Evolutionary conservation across 352 stramenopile species (phyloP).

Genomic region (Globisporangium takayamanum): DNA sequence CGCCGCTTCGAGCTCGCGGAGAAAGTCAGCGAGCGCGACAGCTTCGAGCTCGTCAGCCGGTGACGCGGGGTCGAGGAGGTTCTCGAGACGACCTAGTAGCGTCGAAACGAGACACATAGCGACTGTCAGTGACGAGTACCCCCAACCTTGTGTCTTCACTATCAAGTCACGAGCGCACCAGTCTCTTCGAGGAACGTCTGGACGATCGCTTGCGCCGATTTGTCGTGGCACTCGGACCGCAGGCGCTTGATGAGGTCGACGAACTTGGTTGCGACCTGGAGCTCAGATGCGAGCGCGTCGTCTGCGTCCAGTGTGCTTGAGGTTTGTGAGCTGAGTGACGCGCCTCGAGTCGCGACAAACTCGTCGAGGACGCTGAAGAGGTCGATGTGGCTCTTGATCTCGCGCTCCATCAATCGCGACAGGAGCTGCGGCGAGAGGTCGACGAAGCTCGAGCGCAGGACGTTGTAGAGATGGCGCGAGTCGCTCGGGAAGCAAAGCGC

Average conservation of each 20-base stretch:
- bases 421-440: conserved; percentile 46
- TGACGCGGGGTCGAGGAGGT: conserved; percentile 40
- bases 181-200: conserved; percentile 54
- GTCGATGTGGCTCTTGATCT: conserved; percentile 37
- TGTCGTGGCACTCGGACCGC: conserved; percentile 38
- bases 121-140: neutral
- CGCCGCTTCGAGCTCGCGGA: conserved; percentile 52
- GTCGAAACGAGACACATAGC: neutral
- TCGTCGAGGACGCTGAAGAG: conserved; percentile 45
- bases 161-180: conserved; percentile 4
- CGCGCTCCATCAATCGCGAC: conserved; percentile 59
- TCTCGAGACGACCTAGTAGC: conserved; percentile 24
- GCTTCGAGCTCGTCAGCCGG: conserved; percentile 45
- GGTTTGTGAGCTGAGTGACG: conserved; percentile 10
- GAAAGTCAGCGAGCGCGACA: conserved; percentile 56
- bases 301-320: too few species aligned
- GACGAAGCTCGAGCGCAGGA: conserved; percentile 61
- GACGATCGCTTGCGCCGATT: conserved; percentile 51
- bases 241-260: conserved; percentile 34
- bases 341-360: conserved; percentile 35
- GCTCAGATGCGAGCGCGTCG: neutral
- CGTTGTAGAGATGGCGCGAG: conserved; percentile 70
- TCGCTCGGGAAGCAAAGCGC: conserved; percentile 60
- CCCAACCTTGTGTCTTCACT: too few species aligned
- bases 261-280: conserved; percentile 19